Base-by-base conservation (phyloP, 1,139 yeast species). In the Blastobotrys buckinghamii region DNA sequence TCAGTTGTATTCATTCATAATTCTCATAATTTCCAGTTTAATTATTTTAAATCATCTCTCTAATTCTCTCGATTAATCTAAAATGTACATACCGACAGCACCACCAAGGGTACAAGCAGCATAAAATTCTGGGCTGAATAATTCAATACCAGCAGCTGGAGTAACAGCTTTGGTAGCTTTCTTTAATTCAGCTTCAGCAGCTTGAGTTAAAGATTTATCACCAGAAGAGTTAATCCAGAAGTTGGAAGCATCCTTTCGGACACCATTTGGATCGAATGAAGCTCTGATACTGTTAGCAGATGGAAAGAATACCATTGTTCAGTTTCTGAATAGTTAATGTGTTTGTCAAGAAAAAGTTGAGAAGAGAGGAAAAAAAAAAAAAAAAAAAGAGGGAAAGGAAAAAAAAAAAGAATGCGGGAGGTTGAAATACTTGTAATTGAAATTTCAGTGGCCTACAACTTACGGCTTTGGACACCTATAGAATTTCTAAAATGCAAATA, bases 91-190 rank as follows among this genome's bases (percentile, higher is more conserved):
- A 65, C 69, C 69, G 55, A 82, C 63, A 47, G 86, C 75, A 59
- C 97, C 97, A 48, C 97, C 97, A 37, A 87, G 53, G 10, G 95
- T 83, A 69, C 97, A 90, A 42, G 95, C 82, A 44, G 79, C 77
- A 70, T 78, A 90, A 70, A 84, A 90, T 65, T 86, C 84, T 22
- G 75, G 73, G 3, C 90, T 74, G 70, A 77, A 84, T 47, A 84
- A 71, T 56, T 72, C 70, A 56, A 82, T 79, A 44, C 48, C 48
- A 33, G 41, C 26, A 34, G 62, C 63, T 61, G 59, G 50, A 39
- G 52, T 49, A 59, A 58, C 50, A 40, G 52, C 50, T 38, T 53
- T 48, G 30, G 29, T 27, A 38, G 29, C 47, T 42, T 44, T 44
- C 50, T 54, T 42, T 46, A 50, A 41, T 41, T 50, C 59, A 47